Evolutionary conservation across 768 basidiomycete genomes (phyloP).

Genomic region (Macrolepiota albuminosa): DNA sequence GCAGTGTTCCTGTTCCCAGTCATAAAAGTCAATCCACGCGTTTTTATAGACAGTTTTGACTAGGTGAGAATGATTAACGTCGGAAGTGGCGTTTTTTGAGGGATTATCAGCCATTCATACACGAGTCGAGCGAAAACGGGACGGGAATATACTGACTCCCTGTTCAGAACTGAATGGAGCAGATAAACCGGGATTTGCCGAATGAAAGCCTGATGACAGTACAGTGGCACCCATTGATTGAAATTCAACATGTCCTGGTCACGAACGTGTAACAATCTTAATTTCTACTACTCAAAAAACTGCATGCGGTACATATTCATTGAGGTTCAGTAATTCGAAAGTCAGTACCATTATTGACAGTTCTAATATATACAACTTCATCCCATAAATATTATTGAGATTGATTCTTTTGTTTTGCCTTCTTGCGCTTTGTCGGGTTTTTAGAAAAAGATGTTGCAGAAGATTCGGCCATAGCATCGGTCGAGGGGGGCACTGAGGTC

Average conservation of each 20-base stretch:
- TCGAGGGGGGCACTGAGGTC: background rate
- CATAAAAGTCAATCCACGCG: conserved; percentile 19
- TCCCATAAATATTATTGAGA: background rate
- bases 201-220: too few species aligned
- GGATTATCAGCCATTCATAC: conserved; percentile 4
- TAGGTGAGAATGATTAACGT: background rate
- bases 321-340: background rate
- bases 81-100: background rate
- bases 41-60: conserved; percentile 9
- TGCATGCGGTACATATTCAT: background rate
- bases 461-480: background rate
- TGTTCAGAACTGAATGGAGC: background rate
- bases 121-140: background rate
- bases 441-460: conserved; percentile 6
- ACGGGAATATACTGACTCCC: background rate
- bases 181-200: conserved; percentile 7
- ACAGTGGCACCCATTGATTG: too few species aligned
- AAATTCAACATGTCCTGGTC: too few species aligned
- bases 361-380: background rate
- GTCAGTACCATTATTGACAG: background rate
- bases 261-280: too few species aligned
- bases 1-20: conserved; percentile 20
- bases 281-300: background rate
- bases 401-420: conserved; percentile 7
- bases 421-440: conserved; percentile 14